Conservation (phyloP, 768 basidiomycete genomes). For the Mycena indigotica region DNA sequence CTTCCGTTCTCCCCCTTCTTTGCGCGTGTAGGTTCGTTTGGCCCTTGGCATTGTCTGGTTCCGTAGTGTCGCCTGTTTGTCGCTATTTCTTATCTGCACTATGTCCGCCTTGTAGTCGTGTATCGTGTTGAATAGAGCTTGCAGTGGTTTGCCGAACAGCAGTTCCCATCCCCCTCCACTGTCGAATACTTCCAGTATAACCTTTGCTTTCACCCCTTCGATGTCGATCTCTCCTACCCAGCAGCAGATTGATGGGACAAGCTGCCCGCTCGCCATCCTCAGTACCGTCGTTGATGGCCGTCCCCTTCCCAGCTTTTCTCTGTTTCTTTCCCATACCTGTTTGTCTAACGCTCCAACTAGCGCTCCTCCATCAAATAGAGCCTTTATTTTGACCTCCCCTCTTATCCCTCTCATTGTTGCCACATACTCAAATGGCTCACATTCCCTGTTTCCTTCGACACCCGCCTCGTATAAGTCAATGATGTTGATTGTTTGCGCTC, state of each 20-base stretch:
- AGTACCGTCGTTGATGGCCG: constrained; percentile 23
- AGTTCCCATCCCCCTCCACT: constrained; percentile 22
- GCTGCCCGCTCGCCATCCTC: constrained; percentile 35
- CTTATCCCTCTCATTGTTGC: constrained; percentile 17
- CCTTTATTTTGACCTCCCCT: constrained; percentile 24
- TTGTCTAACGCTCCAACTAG: constrained; percentile 31
- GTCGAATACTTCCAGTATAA: constrained; percentile 27
- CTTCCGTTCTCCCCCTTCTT: too few relatives aligned
- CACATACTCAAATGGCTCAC: constrained; percentile 27
- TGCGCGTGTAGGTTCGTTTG: too few relatives aligned
- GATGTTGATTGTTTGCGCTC: constrained; percentile 5
- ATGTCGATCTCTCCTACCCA: constrained; percentile 27
- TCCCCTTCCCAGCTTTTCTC: constrained; percentile 11
- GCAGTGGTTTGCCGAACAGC: constrained; percentile 24
- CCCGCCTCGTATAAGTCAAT: constrained; percentile 16
- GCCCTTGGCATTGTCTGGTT: too few relatives aligned
- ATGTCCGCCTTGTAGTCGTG: constrained; percentile 19
- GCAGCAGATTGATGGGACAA: constrained; percentile 20
- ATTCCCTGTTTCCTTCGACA: neutral
- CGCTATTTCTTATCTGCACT: neutral
- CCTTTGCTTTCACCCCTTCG: neutral
- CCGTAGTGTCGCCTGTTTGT: neutral
- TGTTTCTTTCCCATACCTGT: constrained; percentile 15
- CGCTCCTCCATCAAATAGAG: constrained; percentile 34
- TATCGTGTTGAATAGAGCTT: constrained; percentile 13